Evolutionary conservation across 495 filamentous ascomycete genomes (phyloP), one percentile per base, ranked within the genome.

Genomic region (Bacidia gigantensis): DNA sequence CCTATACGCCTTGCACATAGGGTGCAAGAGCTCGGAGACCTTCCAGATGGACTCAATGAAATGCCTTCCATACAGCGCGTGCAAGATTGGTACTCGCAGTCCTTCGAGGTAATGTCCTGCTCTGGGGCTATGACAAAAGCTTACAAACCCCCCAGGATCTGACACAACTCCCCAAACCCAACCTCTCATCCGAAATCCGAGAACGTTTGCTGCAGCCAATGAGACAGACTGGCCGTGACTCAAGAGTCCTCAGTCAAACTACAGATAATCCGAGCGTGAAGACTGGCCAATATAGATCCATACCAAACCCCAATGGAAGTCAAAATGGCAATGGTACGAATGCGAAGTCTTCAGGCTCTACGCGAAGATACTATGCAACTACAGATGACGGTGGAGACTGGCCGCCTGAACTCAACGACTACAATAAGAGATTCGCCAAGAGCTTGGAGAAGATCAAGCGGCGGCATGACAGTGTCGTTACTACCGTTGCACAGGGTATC

Each of bases 101-200:
- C 93, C 49, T 97, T 98, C 64, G 90, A 98, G 81, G 90, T 97
- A n/a, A n/a, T n/a, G n/a, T n/a, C n/a, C n/a, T n/a, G n/a, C n/a
- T n/a, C n/a, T n/a, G n/a, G n/a, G n/a, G 17, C 7, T 44, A 17
- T 5, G 29, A 14, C 29, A 32, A 17, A 2, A 29, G 7, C 56
- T 64, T 54, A 67, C 54, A 61, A n/a, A 51, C 39, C 3, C 22
- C 20, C 12, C 42, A 61, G 58, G 92, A 98, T 70, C 89, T 98
- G 60, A 95, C 89, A 50, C 81, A 73, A 17, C 72, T 98, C 3
- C 79, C 85, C 46, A 79, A 83, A 58, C 92, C 92, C 3, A 72
- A 72, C 39, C 77, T 98, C 25, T 74, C 73, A 20, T 76, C 79
- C 58, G 87, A 95, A 58, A 78, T 94, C 48, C 81, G 82, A 58